A percentile compares a stretch with the other conserved stretches of the same genome.
These are phyloP conservation scores for Plantago elongata DNA, from an alignment of 257 asterid species.

Conservation along the genomic window DNA sequence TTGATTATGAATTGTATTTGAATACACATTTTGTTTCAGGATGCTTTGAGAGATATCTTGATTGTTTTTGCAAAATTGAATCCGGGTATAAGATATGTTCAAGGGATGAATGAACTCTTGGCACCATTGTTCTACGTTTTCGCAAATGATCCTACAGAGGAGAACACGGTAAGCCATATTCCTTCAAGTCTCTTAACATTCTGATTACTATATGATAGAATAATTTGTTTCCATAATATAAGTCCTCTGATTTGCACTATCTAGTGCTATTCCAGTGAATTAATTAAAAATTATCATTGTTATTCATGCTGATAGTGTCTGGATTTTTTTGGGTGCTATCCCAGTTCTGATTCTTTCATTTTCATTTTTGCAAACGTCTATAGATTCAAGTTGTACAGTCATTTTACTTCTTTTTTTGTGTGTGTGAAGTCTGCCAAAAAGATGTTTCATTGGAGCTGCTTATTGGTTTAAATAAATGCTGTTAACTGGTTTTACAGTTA, in stretches of 20 bases:
- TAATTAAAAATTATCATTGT: too few species aligned
- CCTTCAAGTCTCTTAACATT: conserved; percentile 7
- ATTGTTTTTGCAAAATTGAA: conserved; percentile 84
- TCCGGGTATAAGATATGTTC: conserved; percentile 98
- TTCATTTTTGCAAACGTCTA: too few species aligned
- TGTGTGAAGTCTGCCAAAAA: too few species aligned
- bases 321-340: too few species aligned
- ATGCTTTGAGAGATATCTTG: conserved; percentile 63
- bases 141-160: conserved; percentile 72
- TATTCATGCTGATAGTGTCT: too few species aligned
- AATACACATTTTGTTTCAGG: conserved; percentile 34
- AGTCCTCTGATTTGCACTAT: too few species aligned
- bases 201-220: neutral
- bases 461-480: neutral
- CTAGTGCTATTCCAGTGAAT: too few species aligned
- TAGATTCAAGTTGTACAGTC: too few species aligned
- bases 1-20: neutral
- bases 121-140: conserved; percentile 81
- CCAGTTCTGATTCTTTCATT: too few species aligned
- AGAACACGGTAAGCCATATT: conserved; percentile 52
- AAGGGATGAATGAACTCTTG: conserved; percentile 97
- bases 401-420: too few species aligned
- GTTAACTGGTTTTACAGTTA: neutral
- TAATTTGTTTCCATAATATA: too few species aligned
- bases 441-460: too few species aligned